Evolutionary conservation across 2,329 filamentous ascomycete genomes (phyloP), one percentile per base, ranked within the genome.

Genomic region (Huntiella decipiens): DNA sequence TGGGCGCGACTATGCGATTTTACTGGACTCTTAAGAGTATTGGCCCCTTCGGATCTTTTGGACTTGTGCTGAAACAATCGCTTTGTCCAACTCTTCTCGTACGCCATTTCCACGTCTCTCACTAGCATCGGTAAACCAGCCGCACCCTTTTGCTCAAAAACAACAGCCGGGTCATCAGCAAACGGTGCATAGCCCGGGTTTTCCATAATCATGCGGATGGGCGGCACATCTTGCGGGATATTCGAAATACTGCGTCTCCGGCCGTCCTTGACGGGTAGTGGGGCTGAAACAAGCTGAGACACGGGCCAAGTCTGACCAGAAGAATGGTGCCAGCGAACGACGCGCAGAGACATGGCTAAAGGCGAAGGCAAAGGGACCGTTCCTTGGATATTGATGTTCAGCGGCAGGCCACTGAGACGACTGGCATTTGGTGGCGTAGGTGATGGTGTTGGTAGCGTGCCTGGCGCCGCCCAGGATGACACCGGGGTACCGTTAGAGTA

Each of bases 101-200:
- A 75, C 0, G 61, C 58, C 74, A 79, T 79, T 45, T 63, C 59
- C n/a, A 78, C 63, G 47, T 73, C 65, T 40, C 74, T 65, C 38
- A 64, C 59, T 50, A 79, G 33, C 47, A 49, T 49, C 6, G 47
- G 47, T 5, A 45, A 28, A 5, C 42, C 43, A 13, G 43, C 44
- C 1, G 19, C 8, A 4, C 31, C 43, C 12, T 38, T 38, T 38
- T 16, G n/a, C 4, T 32, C 16, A 39, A 49, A 49, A 5, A 42
- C 51, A 3, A 55, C 53, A 16, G 54, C 53, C 22, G 47, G 43
- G 3, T 33, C 37, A 35, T 45, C 47, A 22, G 47, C 47, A 16
- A 49, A 49, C 37, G 38, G 38, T 5, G 43, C 43, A 28, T 49
- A 49, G 31, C 47, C 47, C 1, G 47, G 43, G 16, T 49, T 49